phyloP scores from a whole-genome alignment of 1,284 basidiomycete species.

The Malassezia psittaci region DNA sequence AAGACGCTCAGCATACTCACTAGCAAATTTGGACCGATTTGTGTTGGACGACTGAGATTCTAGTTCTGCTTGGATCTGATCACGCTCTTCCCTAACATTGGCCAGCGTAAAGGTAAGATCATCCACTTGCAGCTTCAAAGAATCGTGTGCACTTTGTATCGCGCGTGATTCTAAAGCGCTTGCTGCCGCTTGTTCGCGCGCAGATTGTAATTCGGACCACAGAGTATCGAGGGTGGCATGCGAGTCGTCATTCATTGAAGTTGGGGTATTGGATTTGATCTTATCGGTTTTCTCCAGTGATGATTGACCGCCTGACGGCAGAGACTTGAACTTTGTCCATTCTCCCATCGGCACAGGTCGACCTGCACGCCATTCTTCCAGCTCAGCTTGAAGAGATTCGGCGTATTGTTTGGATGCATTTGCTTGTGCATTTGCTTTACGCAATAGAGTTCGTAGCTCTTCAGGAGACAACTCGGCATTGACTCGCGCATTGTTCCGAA shows the following conservation, averaged over 20 bases:
- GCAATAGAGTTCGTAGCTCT: constrained; percentile 83
- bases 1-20: constrained; percentile 4
- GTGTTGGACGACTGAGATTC: background rate
- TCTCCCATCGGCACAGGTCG: constrained; percentile 62
- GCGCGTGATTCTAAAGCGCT: background rate
- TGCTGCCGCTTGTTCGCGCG: background rate
- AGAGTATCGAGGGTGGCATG: background rate
- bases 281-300: background rate
- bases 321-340: background rate
- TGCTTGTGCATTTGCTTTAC: constrained; percentile 57
- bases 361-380: constrained; percentile 80
- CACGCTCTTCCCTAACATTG: background rate
- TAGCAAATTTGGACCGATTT: background rate
- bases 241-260: background rate
- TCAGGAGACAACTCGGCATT: constrained; percentile 94
- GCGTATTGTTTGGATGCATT: constrained; percentile 51
- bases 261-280: background rate
- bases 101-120: constrained; percentile 48
- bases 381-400: constrained; percentile 81
- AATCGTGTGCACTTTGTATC: background rate
- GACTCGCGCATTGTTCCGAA: constrained; percentile 98
- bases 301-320: background rate
- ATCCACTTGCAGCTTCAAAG: constrained; percentile 1
- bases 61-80: background rate
- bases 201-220: background rate